Base-by-base conservation (phyloP, 805 yeast genomes). In the Lachancea fermentati region DNA sequence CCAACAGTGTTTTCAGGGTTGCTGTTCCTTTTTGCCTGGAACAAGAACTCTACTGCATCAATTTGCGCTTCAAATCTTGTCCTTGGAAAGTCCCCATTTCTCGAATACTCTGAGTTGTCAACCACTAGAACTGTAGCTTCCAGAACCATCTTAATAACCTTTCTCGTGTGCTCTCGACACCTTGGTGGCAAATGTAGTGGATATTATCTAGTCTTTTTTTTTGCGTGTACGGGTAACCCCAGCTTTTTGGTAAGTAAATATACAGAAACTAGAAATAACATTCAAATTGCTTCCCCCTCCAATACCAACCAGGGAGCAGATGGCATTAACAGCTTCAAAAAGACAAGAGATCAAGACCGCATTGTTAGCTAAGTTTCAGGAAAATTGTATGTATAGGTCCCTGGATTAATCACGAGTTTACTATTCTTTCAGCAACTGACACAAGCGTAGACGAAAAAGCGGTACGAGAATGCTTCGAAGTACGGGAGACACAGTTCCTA, bases 1-100 rank as follows among this genome's bases (percentile, higher is more conserved):
- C 97, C 98, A 25, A 91, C 96, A 1, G 96, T 83, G 64, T 78
- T 86, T 63, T 93, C 97, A 5, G 97, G 97, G 62, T 94, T 93
- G 37, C 88, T 70, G 57, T 82, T 81, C 47, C 86, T 78, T 65
- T 93, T 91, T 48, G 85, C 78, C 48, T 83, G 82, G 69, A 93
- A 94, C 33, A 93, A 78, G 51, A 80, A 71, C 52, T 87, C 93
- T 19, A 89, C 88, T 7, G 96, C 80, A 47, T 93, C 95, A 46
- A 85, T 70, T 65, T 93, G 96, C 1, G 97, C 96, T 48, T 85
- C 94, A 59, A 80, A 89, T 55, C 98, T 75, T 12, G 89, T 81
- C 13, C 94, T 79, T 28, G 85, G 74, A 57, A 81, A 93, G 63
- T 93, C 98, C 24, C 97, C 98, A 60, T 93, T 93, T 56, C 98